These are phyloP conservation scores for Hansenula anomala DNA, from an alignment of 1,139 yeast genomes.

Conservation along the genomic window DNA sequence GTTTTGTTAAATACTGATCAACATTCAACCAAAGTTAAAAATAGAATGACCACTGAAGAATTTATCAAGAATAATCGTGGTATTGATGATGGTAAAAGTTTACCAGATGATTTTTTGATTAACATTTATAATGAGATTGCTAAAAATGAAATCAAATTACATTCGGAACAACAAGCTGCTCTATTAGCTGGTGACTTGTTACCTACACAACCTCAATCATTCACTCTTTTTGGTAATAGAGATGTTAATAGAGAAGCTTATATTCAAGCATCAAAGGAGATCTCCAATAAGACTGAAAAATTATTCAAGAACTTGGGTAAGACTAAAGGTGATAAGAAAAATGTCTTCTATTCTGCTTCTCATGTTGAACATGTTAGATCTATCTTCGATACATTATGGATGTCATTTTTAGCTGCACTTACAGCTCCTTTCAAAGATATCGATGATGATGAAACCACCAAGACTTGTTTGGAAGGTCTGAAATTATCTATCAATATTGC, in stretches of 20 bases:
- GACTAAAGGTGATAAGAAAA: slow-evolving; percentile 27
- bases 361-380: slow-evolving; percentile 90
- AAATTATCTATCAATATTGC: slow-evolving; percentile 78
- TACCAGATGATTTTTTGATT: slow-evolving; percentile 69
- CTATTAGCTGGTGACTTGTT: slow-evolving; percentile 60
- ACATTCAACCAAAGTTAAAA: slow-evolving; percentile 82
- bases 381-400: slow-evolving; percentile 93
- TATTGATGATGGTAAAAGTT: slow-evolving; percentile 86
- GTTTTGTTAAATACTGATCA: slow-evolving; percentile 92
- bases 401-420: slow-evolving; percentile 91
- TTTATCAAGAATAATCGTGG: slow-evolving; percentile 85
- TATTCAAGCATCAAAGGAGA: slow-evolving; percentile 86
- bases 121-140: slow-evolving; percentile 74
- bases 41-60: slow-evolving; percentile 83
- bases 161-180: slow-evolving; percentile 94
- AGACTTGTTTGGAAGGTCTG: slow-evolving; percentile 77
- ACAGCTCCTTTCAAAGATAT: slow-evolving; percentile 91
- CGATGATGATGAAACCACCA: slow-evolving; percentile 73
- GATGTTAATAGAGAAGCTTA: slow-evolving; percentile 83
- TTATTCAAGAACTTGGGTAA: slow-evolving; percentile 70
- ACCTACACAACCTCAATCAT: slow-evolving; percentile 35
- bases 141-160: slow-evolving; percentile 78
- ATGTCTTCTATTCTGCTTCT: slow-evolving; percentile 49
- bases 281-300: slow-evolving; percentile 84
- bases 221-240: slow-evolving; percentile 70